Evolutionary conservation across 495 filamentous ascomycete species (phyloP), one percentile per base, ranked within the genome.

Genomic region (Pseudomonodictys pantanalensis): DNA sequence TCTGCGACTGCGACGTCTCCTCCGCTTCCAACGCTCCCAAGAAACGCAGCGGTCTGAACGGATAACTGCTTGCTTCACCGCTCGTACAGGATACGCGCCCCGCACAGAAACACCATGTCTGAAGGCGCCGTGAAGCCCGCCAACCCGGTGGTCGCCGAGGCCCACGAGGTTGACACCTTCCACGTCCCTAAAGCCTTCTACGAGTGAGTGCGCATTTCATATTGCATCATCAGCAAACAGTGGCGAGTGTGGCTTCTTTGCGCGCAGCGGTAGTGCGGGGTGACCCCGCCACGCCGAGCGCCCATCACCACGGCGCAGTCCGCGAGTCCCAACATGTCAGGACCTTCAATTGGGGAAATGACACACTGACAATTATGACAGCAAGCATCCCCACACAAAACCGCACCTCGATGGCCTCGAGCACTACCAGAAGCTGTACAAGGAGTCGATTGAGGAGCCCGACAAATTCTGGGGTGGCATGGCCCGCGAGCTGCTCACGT

Each of bases 371-470:
- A 7, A 8, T 10, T 33, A 24, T 11, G 47, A 11, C 75, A 85
- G 86, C 8, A 89, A 89, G 69, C 86, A 89, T 70, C 85, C 87
- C 17, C 60, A 68, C 22, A 72, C 73, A 29, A 83, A 86, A 56
- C 84, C 87, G 30, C 85, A 90, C 71, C 62, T 90, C 39, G 79
- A 83, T 62, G 75, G 76, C 60, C 62, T 97, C 33, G 89, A 95
- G 62, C 86, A 97, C 71, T 98, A 97, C 80, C 84, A 95, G 73
- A 77, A 82, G 76, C 77, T 96, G 61, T 97, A 97, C 79, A 92
- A 96, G 67, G 89, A 98, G 74, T 98, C 93, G 9, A 97, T 98
- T 70, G 85, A 87, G 66, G 79, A 91, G 62, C 92, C 93, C 52
- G 76, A 93, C 56, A 87, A 87, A 71, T 98, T 97, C 84, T 98